A percentile compares a stretch with the other conserved stretches of the same genome.
These are phyloP conservation scores for Phialocephala sp. DNA, from an alignment of 2,329 filamentous ascomycete genomes.

Conservation along the genomic window DNA sequence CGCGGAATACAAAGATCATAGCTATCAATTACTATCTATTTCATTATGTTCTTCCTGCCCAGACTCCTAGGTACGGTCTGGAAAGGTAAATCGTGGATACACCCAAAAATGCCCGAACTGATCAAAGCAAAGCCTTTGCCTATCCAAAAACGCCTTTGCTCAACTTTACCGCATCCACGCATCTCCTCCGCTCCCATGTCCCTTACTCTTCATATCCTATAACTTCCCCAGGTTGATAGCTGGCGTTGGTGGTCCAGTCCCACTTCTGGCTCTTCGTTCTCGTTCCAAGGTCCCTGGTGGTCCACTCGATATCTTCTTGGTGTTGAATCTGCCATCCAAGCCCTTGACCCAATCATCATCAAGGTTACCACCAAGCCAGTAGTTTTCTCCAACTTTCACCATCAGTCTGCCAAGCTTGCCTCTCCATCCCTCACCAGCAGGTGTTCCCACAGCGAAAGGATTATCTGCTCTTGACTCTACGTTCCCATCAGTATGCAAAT, in stretches of 20 bases:
- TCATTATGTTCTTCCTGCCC: conserved; percentile 3
- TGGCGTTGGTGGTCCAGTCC: conserved; percentile 46
- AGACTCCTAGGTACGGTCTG: background rate
- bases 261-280: conserved; percentile 51
- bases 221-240: conserved; percentile 33
- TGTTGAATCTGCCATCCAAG: conserved; percentile 65
- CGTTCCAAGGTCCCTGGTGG: conserved; percentile 47
- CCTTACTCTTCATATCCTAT: conserved; percentile 15
- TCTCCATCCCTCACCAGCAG: conserved; percentile 80
- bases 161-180: background rate
- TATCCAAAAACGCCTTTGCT: conserved; percentile 27
- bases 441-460: conserved; percentile 71
- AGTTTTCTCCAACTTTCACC: conserved; percentile 74
- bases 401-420: conserved; percentile 81
- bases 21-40: background rate
- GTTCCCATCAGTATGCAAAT: conserved; percentile 42
- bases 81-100: conserved; percentile 10
- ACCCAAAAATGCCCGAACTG: conserved; percentile 15
- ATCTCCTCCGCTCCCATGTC: conserved; percentile 11
- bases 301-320: conserved; percentile 46
- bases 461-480: conserved; percentile 62
- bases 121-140: conserved; percentile 16
- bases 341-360: conserved; percentile 72
- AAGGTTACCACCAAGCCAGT: conserved; percentile 76
- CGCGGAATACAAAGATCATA: background rate